phyloP scores from a whole-genome alignment of 2,329 filamentous ascomycete species.

The Aureobasidium sp. region DNA sequence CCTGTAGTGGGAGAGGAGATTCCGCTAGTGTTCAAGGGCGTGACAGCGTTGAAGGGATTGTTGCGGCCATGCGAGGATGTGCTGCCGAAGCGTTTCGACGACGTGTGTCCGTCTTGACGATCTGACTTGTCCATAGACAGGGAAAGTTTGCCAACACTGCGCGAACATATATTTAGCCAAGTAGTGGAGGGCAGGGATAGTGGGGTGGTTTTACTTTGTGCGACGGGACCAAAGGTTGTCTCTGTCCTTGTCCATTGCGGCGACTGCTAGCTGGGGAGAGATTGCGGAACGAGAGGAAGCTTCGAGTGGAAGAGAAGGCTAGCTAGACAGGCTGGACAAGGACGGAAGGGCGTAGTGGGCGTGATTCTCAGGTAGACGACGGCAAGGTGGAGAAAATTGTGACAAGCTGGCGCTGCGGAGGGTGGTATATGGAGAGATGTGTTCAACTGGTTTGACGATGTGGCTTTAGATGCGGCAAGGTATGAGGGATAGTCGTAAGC shows the following conservation, averaged over 20 bases:
- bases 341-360: background rate
- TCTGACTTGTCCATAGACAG: slow-evolving; percentile 64
- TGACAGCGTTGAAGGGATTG: slow-evolving; percentile 72
- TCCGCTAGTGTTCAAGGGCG: slow-evolving; percentile 56
- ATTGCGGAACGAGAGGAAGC: background rate
- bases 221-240: slow-evolving; percentile 64
- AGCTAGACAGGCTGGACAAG: slow-evolving; percentile 10
- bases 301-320: background rate
- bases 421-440: background rate
- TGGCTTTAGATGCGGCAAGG: background rate
- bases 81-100: slow-evolving; percentile 62
- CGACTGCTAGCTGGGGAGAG: background rate
- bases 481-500: background rate
- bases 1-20: slow-evolving; percentile 67
- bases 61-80: slow-evolving; percentile 65
- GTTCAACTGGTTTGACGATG: background rate
- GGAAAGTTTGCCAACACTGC: slow-evolving; percentile 81
- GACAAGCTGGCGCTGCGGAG: slow-evolving; percentile 3
- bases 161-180: background rate
- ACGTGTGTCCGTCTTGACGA: slow-evolving; percentile 42
- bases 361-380: background rate
- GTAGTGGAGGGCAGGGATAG: slow-evolving; percentile 9
- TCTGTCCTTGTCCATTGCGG: slow-evolving; percentile 16
- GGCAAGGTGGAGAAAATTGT: slow-evolving; percentile 10
- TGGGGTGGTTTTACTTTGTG: slow-evolving; percentile 55